phyloP scores from a whole-genome alignment of 805 yeast genomes.

The Kluyveromyces nonfermentans region DNA sequence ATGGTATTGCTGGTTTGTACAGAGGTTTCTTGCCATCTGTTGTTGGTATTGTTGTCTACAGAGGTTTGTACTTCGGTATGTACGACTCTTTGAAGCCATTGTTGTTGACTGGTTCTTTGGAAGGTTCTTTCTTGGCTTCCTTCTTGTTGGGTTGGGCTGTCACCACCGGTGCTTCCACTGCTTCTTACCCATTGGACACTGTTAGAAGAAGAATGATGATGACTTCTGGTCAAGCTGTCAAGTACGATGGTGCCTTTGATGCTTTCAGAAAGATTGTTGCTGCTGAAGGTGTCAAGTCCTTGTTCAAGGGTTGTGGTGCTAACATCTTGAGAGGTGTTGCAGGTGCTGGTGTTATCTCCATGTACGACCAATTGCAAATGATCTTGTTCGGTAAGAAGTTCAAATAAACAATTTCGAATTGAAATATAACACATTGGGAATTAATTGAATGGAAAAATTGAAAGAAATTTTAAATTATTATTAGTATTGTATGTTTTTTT shows the following conservation, averaged over 20 bases:
- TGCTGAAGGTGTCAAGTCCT: slow-evolving; percentile 86
- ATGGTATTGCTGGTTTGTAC: slow-evolving; percentile 97
- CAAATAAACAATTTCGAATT: slow-evolving; percentile 35
- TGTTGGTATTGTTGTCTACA: slow-evolving; percentile 94
- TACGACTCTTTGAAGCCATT: slow-evolving; percentile 96
- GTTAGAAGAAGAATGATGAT: slow-evolving; percentile 99
- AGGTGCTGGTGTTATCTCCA: slow-evolving; percentile 98
- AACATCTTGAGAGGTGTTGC: slow-evolving; percentile 99
- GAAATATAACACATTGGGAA: neutral
- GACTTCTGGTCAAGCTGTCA: slow-evolving; percentile 98
- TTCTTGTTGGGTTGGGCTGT: slow-evolving; percentile 96
- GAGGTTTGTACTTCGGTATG: slow-evolving; percentile 98
- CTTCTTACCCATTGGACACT: slow-evolving; percentile 98
- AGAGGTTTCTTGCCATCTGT: slow-evolving; percentile 99
- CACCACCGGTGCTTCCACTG: slow-evolving; percentile 97
- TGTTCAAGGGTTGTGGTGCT: slow-evolving; percentile 99
- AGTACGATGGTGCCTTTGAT: slow-evolving; percentile 92
- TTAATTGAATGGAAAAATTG: too few species aligned
- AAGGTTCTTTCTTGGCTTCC: slow-evolving; percentile 90
- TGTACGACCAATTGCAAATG: slow-evolving; percentile 95
- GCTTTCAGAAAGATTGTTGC: slow-evolving; percentile 88
- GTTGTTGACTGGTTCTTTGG: slow-evolving; percentile 86
- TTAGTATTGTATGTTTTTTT: slow-evolving; percentile 2
- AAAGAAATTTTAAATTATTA: slow-evolving; percentile 1
- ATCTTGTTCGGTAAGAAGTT: slow-evolving; percentile 94